Conservation (phyloP, 192 early-diverging fungal species). For the Gamsiella multidivaricata region DNA sequence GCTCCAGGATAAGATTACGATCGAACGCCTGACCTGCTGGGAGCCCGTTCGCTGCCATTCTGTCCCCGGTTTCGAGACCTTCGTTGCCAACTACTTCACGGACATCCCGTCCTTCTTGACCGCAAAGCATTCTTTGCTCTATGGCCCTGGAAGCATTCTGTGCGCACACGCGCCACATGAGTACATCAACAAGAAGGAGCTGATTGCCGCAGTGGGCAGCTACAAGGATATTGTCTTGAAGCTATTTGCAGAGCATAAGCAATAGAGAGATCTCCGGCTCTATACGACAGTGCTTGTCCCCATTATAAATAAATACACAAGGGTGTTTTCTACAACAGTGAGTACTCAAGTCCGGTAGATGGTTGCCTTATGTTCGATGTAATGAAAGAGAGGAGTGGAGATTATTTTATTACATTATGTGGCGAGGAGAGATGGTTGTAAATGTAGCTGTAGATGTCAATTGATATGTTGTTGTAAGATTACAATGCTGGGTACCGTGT, state of each 20-base stretch:
- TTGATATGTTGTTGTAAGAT: background rate
- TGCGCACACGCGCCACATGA: constrained; percentile 54
- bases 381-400: too few relatives aligned
- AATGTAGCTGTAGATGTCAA: too few relatives aligned
- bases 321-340: too few relatives aligned
- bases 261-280: background rate
- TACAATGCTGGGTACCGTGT: background rate
- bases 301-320: too few relatives aligned
- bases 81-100: constrained; percentile 54
- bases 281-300: too few relatives aligned
- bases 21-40: constrained; percentile 44
- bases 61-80: constrained; percentile 46
- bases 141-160: constrained; percentile 52
- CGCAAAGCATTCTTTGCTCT: constrained; percentile 45
- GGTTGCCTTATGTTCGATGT: too few relatives aligned
- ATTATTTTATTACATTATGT: too few relatives aligned
- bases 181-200: constrained; percentile 54
- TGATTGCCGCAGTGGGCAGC: constrained; percentile 48
- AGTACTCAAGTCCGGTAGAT: too few relatives aligned
- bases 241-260: constrained; percentile 25
- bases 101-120: constrained; percentile 52
- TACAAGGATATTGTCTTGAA: constrained; percentile 55
- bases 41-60: constrained; percentile 58
- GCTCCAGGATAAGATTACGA: constrained; percentile 44
- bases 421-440: too few relatives aligned